Base-by-base conservation (phyloP, 2,329 filamentous ascomycete genomes). In the Microdochium bolleyi region DNA sequence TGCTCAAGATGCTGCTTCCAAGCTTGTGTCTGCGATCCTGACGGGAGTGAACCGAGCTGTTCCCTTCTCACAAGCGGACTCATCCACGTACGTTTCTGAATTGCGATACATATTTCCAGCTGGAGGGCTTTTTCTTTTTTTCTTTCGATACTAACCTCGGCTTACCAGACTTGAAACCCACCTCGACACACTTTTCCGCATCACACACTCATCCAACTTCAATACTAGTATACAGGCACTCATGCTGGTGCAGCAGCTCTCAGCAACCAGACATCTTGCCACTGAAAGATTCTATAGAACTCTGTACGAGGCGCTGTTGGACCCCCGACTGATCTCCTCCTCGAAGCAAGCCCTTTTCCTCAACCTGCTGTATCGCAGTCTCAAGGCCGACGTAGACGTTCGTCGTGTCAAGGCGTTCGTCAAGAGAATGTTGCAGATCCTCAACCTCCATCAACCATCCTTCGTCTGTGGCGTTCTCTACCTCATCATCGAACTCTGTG, bases 131-230 rank as follows among this genome's bases (percentile, higher is more conserved):
- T 30, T 21, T 9, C 19, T 41, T 41, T 46, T 61, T 62, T 64
- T 51, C 57, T 64, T 11, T 34, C 48, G 24, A 55, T 62, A 10
- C 19, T 19, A 30, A 19, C n/a, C 30, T 52, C 52, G n/a, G 16
- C 21, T 34, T 25, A 53, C 44, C 57, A 88, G 84, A 24, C 82
- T 97, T 58, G 89, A 95, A 63, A 84, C 86, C 54, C 92, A 99
- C 64, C 82, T 99, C 53, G 88, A 97, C 65, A 96, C 92, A 2
- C 79, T 99, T 24, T 99, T 96, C 79, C 86, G 84, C 62, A 94
- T 99, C 62, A 95, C 94, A 0, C 94, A 99, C 70, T 97, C 92
- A 1, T 90, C 92, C 53, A 99, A 99, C 70, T 97, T 99, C 79
- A 99, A 97, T 72, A 99, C 94, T 1, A 94, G 91, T 65, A 89